These are phyloP conservation scores for Striga asiatica DNA, from an alignment of 257 asterid genomes.

Conservation along the genomic window DNA sequence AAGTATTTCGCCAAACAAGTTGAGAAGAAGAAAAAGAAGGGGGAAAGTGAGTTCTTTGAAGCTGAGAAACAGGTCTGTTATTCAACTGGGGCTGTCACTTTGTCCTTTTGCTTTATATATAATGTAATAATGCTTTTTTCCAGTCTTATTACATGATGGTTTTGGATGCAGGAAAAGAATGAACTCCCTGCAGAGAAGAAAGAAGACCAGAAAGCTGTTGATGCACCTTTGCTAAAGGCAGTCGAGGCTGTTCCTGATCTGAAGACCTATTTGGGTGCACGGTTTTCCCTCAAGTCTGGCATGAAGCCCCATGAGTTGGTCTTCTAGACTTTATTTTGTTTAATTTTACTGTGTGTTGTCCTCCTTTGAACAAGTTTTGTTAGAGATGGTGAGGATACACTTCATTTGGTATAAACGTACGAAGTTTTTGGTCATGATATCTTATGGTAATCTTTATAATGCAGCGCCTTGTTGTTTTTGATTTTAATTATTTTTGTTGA, in stretches of 20 bases:
- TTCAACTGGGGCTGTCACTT: too few relatives aligned
- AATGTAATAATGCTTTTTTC: background rate
- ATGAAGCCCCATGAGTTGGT: constrained; percentile 61
- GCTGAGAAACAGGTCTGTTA: constrained; percentile 38
- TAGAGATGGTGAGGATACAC: background rate
- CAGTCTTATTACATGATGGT: background rate
- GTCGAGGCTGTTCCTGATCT: constrained; percentile 44
- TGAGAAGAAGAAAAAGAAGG: constrained; percentile 29
- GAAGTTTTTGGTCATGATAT: too few relatives aligned
- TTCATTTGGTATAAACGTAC: constrained; percentile 7
- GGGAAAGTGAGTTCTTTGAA: constrained; percentile 31
- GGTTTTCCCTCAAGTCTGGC: constrained; percentile 59
- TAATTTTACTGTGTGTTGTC: too few relatives aligned
- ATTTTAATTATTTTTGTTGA: too few relatives aligned
- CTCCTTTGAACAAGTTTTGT: background rate
- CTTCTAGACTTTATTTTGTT: too few relatives aligned
- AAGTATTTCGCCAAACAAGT: constrained; percentile 31
- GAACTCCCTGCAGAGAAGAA: constrained; percentile 36
- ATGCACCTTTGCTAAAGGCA: constrained; percentile 40
- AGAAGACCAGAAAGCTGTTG: constrained; percentile 51
- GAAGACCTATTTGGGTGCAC: constrained; percentile 48
- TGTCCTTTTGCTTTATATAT: background rate
- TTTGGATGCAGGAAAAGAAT: constrained; percentile 25
- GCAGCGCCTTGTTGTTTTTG: too few relatives aligned
- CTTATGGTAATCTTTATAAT: too few relatives aligned